Conservation (phyloP, 2,329 filamentous ascomycete species). For the Fusarium tricinctum region DNA sequence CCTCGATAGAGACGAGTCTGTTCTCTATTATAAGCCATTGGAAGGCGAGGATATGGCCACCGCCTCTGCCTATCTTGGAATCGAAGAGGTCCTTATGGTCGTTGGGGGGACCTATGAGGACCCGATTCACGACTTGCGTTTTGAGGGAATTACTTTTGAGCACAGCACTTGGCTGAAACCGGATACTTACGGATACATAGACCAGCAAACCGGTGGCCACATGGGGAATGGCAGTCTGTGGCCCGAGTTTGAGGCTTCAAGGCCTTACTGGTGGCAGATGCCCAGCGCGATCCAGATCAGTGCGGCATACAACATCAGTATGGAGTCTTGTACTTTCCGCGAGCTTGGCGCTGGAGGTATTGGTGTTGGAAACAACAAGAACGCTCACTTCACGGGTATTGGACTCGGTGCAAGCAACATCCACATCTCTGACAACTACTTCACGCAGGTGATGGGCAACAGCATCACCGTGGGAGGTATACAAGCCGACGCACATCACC, state of each 20-base stretch:
- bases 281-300: conserved; percentile 9
- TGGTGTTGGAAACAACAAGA: conserved; percentile 2
- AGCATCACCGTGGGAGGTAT: conserved; percentile 13
- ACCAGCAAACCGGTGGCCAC: conserved; percentile 8
- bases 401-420: not conserved
- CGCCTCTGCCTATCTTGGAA: not conserved
- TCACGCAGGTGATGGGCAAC: conserved; percentile 16
- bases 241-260: conserved; percentile 5
- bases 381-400: conserved; percentile 1
- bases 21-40: conserved; percentile 1
- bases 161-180: conserved; percentile 12
- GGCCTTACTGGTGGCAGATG: conserved; percentile 22
- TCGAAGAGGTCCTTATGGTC: not conserved
- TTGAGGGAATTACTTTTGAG: conserved; percentile 1
- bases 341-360: conserved; percentile 17
- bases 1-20: conserved; percentile 1
- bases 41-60: not conserved
- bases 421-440: not conserved
- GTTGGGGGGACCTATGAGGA: not conserved
- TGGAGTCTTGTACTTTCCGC: conserved; percentile 4
- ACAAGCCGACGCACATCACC: conserved; percentile 17
- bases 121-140: not conserved
- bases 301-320: conserved; percentile 2
- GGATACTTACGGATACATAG: conserved; percentile 2
- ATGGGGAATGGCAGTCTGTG: conserved; percentile 15